Percentiles rank a stretch among this genome's conserved stretches.
phyloP scores from a whole-genome alignment of 2,329 filamentous ascomycete species.

The Allantophomopsis lycopodina region DNA sequence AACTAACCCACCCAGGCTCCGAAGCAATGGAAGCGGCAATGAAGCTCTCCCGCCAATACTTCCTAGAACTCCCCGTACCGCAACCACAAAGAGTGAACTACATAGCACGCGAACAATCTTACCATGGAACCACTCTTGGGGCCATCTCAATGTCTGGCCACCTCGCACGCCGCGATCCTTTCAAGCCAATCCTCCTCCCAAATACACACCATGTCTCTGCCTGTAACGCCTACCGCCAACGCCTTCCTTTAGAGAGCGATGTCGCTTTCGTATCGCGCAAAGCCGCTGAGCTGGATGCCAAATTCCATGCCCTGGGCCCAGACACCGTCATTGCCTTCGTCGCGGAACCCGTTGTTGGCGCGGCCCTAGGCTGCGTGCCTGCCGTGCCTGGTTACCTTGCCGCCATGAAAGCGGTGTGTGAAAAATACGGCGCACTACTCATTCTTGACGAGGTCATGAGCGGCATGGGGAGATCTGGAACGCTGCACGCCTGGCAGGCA shows the following conservation, averaged over 20 bases:
- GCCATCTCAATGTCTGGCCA: slow-evolving; percentile 47
- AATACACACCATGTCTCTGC: slow-evolving; percentile 44
- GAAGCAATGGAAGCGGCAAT: slow-evolving; percentile 57
- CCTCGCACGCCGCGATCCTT: slow-evolving; percentile 40
- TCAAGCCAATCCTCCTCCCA: slow-evolving; percentile 37
- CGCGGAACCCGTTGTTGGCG: slow-evolving; percentile 53
- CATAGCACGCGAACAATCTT: slow-evolving; percentile 51
- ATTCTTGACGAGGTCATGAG: slow-evolving; percentile 65
- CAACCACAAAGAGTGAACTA: slow-evolving; percentile 41
- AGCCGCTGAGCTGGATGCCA: slow-evolving; percentile 44
- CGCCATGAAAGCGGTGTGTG: slow-evolving; percentile 54
- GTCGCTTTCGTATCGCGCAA: slow-evolving; percentile 41
- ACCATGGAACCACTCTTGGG: slow-evolving; percentile 58
- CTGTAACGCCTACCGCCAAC: slow-evolving; percentile 50
- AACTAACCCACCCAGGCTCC: slow-evolving; percentile 26
- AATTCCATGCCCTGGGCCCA: slow-evolving; percentile 46
- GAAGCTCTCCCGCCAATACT: slow-evolving; percentile 56
- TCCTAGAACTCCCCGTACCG: slow-evolving; percentile 34
- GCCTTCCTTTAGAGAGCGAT: slow-evolving; percentile 32
- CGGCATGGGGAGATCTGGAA: slow-evolving; percentile 37
- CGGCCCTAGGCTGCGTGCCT: slow-evolving; percentile 56
- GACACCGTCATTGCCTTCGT: slow-evolving; percentile 53
- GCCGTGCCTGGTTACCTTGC: slow-evolving; percentile 54
- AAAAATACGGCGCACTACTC: slow-evolving; percentile 58
- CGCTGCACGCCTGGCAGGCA: slow-evolving; percentile 40